phyloP scores from a whole-genome alignment of 1,284 basidiomycete species.

The Puccinia triticina region DNA sequence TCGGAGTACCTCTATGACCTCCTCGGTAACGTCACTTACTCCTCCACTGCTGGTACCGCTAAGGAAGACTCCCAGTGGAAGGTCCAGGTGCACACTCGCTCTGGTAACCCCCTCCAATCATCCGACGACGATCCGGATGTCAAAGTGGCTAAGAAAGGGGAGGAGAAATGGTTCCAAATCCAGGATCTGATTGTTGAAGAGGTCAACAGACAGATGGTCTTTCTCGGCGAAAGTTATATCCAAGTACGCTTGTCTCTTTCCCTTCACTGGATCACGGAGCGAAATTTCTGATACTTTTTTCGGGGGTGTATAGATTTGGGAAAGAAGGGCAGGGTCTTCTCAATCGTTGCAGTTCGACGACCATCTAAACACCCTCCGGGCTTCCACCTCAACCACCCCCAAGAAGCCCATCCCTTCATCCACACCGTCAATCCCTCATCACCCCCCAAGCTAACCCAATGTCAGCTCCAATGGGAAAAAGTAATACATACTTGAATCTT shows the following conservation, averaged over 20 bases:
- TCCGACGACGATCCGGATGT: constrained; percentile 59
- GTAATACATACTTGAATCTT: background rate
- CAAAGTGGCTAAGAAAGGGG: constrained; percentile 67
- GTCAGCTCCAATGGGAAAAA: background rate
- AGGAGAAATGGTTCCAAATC: constrained; percentile 93
- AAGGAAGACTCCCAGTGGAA: constrained; percentile 85
- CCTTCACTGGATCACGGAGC: background rate
- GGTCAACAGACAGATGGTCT: constrained; percentile 94
- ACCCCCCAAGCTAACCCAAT: constrained; percentile 1
- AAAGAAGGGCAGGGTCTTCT: constrained; percentile 3
- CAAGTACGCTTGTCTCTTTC: constrained; percentile 67
- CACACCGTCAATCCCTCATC: background rate
- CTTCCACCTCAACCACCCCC: background rate
- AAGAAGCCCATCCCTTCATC: background rate
- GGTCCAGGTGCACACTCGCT: constrained; percentile 74
- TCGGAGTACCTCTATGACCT: constrained; percentile 75
- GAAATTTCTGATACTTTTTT: background rate
- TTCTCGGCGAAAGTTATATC: constrained; percentile 90
- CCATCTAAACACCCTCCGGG: background rate
- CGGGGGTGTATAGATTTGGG: background rate
- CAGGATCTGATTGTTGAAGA: constrained; percentile 97
- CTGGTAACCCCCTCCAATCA: constrained; percentile 55
- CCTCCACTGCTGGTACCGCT: constrained; percentile 89
- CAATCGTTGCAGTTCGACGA: background rate
- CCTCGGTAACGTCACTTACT: constrained; percentile 90